These are phyloP conservation scores for Medicago ruthenica DNA, from an alignment of 306 rosid genomes.

Conservation along the genomic window DNA sequence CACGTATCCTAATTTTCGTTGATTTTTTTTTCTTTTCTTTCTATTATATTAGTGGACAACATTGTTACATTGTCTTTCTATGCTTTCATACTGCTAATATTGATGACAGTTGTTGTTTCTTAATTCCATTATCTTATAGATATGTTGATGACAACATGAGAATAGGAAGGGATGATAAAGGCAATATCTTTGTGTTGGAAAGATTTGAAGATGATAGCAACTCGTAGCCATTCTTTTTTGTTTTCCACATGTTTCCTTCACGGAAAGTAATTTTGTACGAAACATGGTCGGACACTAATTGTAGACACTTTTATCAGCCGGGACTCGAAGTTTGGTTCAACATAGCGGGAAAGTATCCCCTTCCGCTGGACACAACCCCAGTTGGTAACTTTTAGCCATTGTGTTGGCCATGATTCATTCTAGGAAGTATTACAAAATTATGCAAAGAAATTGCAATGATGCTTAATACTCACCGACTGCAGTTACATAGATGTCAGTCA, in stretches of 20 bases:
- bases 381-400: conserved; percentile 14
- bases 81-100: not conserved
- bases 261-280: too few relatives aligned
- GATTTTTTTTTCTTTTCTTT: not conserved
- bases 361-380: not conserved
- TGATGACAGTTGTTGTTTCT: conserved; percentile 47
- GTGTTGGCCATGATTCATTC: conserved; percentile 3
- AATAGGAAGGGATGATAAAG: conserved; percentile 85
- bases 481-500: not conserved
- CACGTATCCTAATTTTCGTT: conserved; percentile 73
- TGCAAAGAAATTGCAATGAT: conserved; percentile 1
- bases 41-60: not conserved
- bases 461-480: not conserved
- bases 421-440: not conserved
- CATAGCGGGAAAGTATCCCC: too few relatives aligned
- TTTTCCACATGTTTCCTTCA: too few relatives aligned
- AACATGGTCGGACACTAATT: not conserved
- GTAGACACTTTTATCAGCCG: not conserved
- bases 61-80: not conserved
- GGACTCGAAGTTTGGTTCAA: not conserved
- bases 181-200: conserved; percentile 77
- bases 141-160: conserved; percentile 80
- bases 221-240: not conserved
- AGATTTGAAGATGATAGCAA: conserved; percentile 52
- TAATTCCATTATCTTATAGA: conserved; percentile 48